Evolutionary conservation across 345 rosid genomes (phyloP).

Genomic region (Aquilaria sinensis): DNA sequence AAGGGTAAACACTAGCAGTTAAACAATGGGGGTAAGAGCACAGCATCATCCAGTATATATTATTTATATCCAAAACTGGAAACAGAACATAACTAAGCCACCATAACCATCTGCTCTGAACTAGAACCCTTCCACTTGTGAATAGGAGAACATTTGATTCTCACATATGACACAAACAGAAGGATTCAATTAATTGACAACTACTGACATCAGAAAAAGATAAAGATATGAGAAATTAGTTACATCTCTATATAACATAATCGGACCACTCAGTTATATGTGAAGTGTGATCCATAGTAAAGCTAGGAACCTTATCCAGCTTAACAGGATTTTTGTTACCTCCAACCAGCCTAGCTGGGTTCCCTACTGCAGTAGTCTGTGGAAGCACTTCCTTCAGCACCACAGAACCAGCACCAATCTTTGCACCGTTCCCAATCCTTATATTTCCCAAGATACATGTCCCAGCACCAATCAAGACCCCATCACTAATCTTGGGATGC

Average conservation of each 20-base stretch:
- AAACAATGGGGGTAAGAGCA: not conserved
- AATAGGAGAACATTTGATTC: conserved; percentile 25
- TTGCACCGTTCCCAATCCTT: conserved; percentile 88
- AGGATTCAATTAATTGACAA: conserved; percentile 14
- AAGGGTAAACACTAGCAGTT: not conserved
- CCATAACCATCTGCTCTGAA: not conserved
- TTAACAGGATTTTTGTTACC: conserved; percentile 77
- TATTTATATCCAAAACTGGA: conserved; percentile 1
- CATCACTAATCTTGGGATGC: conserved; percentile 94
- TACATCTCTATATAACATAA: conserved; percentile 59
- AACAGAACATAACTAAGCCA: not conserved
- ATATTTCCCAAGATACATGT: conserved; percentile 88
- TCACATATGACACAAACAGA: conserved; percentile 22
- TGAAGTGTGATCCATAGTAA: conserved; percentile 94
- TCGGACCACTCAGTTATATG: conserved; percentile 82
- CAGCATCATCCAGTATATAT: not conserved
- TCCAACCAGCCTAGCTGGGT: conserved; percentile 86
- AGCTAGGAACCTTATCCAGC: conserved; percentile 75
- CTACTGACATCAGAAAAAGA: not conserved
- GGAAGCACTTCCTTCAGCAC: conserved; percentile 80
- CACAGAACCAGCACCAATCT: conserved; percentile 90
- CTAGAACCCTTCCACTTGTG: conserved; percentile 5
- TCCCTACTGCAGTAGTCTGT: conserved; percentile 83
- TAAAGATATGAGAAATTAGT: not conserved
- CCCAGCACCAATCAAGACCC: conserved; percentile 92